Evolutionary conservation across 768 basidiomycete species (phyloP), one percentile per base, ranked within the genome.

Genomic region (Cystobasidium onofrii): DNA sequence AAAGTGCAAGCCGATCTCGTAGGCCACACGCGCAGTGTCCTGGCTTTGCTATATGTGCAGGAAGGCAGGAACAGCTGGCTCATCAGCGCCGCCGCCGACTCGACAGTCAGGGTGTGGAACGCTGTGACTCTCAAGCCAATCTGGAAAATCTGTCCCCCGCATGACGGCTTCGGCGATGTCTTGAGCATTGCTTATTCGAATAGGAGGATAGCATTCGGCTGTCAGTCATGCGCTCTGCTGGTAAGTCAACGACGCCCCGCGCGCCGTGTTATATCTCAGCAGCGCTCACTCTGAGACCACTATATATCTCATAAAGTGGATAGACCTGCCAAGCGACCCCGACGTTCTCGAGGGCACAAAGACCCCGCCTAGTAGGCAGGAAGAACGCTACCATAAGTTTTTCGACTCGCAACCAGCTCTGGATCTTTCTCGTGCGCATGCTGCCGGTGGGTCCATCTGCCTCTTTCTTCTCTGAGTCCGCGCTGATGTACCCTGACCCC

Each of bases 161-260:
- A 81, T 67, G 80, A 82, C 62, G 82, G 81, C 31, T 78, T 81
- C 23, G 83, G 83, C 63, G 82, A 83, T 71, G 80, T 82, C 72
- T 81, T 82, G 73, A 81, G 80, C 17, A 79, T 83, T 7, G 81
- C 82, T 0, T 83, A 62, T 39, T 13, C 39, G 31, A 36, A 70
- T 20, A 33, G 43, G 13, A 33, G 57, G 20, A 31, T 61, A 27
- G 74, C 63, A 1, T 55, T 71, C 31, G 66, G 61, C 25, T 31
- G 34, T 20, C 71, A 62, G 27, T 72, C 66, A 20, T 75, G 43
- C 39, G 74, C 55, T 1, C 13, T 72, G 33, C 60, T 31, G 29
- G 66, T 75, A 34, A 12, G 54, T 15, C 4, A n/a, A n/a, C n/a
- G n/a, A n/a, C n/a, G n/a, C n/a, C n/a, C n/a, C n/a, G n/a, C n/a